Evolutionary conservation across 768 basidiomycete genomes (phyloP), one percentile per base, ranked within the genome.

Genomic region (Tricholomella constricta): DNA sequence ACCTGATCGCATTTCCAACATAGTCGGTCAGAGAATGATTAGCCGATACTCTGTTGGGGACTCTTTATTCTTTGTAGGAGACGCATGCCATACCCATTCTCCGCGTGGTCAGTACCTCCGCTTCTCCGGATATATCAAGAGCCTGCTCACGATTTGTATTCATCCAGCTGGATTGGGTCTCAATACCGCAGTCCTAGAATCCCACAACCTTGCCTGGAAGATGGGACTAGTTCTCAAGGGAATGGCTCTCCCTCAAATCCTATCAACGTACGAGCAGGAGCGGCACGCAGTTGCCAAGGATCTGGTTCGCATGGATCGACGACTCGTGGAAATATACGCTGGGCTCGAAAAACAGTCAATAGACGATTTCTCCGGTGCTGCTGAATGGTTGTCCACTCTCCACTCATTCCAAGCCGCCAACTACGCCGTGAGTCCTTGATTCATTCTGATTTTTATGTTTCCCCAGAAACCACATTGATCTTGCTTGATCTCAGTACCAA

Each of bases 81-180:
- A 58, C 31, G 57, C 57, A 29, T 58, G 57, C n/a, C 57, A 58
- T 47, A 58, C 57, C 2, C 57, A 58, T 27, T 58, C 57, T 20
- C 57, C 57, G 14, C 57, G 57, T 27, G 57, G 57, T 58, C 4
- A 32, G 41, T 17, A 27, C 35, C 17, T 11, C 35, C 4, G 5
- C 0, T 42, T 31, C 8, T 19, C 38, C 8, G 12, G n/a, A 6
- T 6, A 6, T 15, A 15, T 20, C 20, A 11, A 26, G 9, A 32
- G 4, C n/a, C 15, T 27, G 32, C 27, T 40, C 19, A 44, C 19
- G 15, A 20, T n/a, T 7, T 38, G 32, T 12, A 36, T n/a, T 0
- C 31, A n/a, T 25, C 2, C 43, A 58, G 57, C 57, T 40, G 57
- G 57, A 11, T 23, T 58, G 29, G 57, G 57, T 17, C 57, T 58